Percentiles rank a stretch among this genome's conserved stretches.
phyloP scores from a whole-genome alignment of 2,329 filamentous ascomycete species.

The Lomentospora prolificans region DNA sequence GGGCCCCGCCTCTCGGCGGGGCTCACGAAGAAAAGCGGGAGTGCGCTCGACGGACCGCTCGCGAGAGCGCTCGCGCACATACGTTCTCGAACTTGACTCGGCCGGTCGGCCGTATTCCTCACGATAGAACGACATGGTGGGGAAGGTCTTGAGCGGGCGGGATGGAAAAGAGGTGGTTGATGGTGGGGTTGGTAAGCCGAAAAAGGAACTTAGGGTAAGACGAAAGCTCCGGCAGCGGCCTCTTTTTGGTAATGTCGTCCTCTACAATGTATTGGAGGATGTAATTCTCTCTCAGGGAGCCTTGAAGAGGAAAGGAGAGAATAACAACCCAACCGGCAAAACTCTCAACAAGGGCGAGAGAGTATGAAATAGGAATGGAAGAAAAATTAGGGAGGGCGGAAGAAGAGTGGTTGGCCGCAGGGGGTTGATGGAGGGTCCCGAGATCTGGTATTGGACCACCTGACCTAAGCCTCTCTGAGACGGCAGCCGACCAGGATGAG shows the following conservation, averaged over 20 bases:
- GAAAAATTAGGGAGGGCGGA: slow-evolving; percentile 3
- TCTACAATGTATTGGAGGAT: neutral
- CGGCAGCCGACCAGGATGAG: slow-evolving; percentile 2
- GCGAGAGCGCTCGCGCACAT: slow-evolving; percentile 1
- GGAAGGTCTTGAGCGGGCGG: neutral
- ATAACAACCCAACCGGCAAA: no score
- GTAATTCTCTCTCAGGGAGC: neutral
- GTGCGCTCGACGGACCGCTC: slow-evolving; percentile 5
- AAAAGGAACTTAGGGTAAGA: no score
- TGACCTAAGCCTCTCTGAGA: slow-evolving; percentile 3
- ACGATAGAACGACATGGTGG: slow-evolving; percentile 1
- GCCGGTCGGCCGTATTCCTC: neutral
- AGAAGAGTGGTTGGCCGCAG: neutral
- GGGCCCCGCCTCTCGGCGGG: slow-evolving; percentile 38
- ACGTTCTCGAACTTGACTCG: neutral
- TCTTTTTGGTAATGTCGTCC: no score
- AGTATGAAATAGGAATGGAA: slow-evolving; percentile 1
- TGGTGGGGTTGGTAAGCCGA: neutral
- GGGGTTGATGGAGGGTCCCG: neutral
- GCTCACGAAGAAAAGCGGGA: slow-evolving; percentile 41
- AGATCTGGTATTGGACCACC: neutral
- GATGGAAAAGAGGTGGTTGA: neutral
- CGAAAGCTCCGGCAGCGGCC: no score
- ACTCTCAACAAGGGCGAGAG: no score
- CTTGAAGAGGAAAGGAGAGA: no score